Evolutionary conservation across 371 early-diverging fungal genomes (phyloP), one percentile per base, ranked within the genome.

Genomic region (Quaeritorhiza haematococci): DNA sequence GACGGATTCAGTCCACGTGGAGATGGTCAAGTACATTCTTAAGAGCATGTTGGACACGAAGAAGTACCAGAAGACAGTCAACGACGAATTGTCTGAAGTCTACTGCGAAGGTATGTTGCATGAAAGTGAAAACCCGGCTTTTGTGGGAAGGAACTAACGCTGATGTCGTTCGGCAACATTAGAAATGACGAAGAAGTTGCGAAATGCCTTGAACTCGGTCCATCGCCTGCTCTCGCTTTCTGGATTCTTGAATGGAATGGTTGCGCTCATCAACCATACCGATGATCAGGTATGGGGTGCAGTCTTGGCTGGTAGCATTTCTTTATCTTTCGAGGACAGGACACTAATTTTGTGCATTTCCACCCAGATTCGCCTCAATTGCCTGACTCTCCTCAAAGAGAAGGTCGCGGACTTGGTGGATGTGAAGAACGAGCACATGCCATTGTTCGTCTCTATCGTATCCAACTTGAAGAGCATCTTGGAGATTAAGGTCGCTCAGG

Each of bases 301-400:
- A n/a, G 8, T 8, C 10, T 19, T 10, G 10, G 8, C 21, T 21
- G 47, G 19, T 27, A 13, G 10, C 8, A 8, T 19, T 10, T 8
- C 7, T 13, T 27, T 46, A 7, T 21, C 23, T 46, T 8, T 13
- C 21, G 21, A 13, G n/a, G n/a, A n/a, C n/a, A n/a, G n/a, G n/a
- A n/a, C n/a, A n/a, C 17, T 29, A n/a, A 57, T 50, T 38, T 7
- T 38, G 13, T 24, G 15, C 24, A 29, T 44, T 32, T 47, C 29
- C 26, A 33, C 4, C 29, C 68, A 77, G 28, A 82, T 93, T 49
- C 86, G 90, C 52, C 85, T 88, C 66, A 87, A 87, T 68, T 85
- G 88, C n/a, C 77, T 93, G 74, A 72, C 73, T 17, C 75, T 94
- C 56, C 84, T 93, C 64, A 82, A 86, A 65, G 77, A 85, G 52